Evolutionary conservation across 148 eudicot species (phyloP).

Genomic region (Tetragonia tetragonoides): DNA sequence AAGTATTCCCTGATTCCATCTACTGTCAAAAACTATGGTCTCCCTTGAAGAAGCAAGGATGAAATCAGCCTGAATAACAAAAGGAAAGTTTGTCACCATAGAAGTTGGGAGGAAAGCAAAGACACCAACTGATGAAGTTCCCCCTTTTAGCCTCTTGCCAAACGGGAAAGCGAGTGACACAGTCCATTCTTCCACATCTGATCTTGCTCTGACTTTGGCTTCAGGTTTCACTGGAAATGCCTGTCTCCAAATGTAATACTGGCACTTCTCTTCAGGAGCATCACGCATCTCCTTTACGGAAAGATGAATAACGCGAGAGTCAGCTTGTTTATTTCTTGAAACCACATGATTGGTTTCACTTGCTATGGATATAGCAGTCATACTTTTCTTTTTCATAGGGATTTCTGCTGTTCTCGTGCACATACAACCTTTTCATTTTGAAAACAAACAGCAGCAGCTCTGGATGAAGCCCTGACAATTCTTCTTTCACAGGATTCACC

Average conservation of each 20-base stretch:
- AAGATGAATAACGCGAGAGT: slow-evolving; percentile 32
- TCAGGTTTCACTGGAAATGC: slow-evolving; percentile 35
- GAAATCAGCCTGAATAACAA: slow-evolving; percentile 51
- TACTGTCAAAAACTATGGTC: slow-evolving; percentile 39
- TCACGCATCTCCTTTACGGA: slow-evolving; percentile 25
- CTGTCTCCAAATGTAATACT: slow-evolving; percentile 42
- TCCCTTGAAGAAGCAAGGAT: slow-evolving; percentile 48
- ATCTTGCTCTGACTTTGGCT: slow-evolving; percentile 31
- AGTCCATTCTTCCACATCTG: slow-evolving; percentile 37
- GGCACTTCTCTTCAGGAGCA: slow-evolving; percentile 29
- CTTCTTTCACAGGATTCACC: slow-evolving; percentile 35
- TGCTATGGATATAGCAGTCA: slow-evolving; percentile 35
- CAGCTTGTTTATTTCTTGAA: slow-evolving; percentile 27
- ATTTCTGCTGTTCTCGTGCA: slow-evolving; percentile 16
- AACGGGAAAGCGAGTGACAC: slow-evolving; percentile 45
- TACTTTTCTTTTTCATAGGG: slow-evolving; percentile 1
- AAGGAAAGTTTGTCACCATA: slow-evolving; percentile 50
- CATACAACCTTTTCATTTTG: slow-evolving; percentile 37
- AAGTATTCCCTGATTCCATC: slow-evolving; percentile 45
- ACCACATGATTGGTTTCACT: slow-evolving; percentile 35
- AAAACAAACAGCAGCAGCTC: slow-evolving; percentile 40
- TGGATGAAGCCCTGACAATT: slow-evolving; percentile 40
- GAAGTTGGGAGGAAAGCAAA: slow-evolving; percentile 48
- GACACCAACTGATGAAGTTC: slow-evolving; percentile 37
- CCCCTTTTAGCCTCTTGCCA: slow-evolving; percentile 38